Evolutionary conservation across 495 filamentous ascomycete genomes (phyloP).

Genomic region (Evansstolkia leycettana): DNA sequence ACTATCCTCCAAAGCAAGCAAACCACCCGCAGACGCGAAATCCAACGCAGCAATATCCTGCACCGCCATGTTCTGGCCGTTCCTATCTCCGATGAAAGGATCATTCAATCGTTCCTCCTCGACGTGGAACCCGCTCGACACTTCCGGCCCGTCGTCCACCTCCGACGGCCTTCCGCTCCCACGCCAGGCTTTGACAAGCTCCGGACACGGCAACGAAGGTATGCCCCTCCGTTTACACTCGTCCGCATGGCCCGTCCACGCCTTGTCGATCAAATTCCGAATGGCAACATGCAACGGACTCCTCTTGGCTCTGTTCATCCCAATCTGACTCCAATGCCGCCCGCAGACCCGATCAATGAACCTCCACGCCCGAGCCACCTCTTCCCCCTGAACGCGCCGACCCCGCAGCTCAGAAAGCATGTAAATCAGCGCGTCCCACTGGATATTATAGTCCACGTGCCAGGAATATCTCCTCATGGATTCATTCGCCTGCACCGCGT

Average conservation of each 20-base stretch:
- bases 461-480: constrained; percentile 19
- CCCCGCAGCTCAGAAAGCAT: constrained; percentile 29
- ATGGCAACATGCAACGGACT: constrained; percentile 22
- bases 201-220: constrained; percentile 14
- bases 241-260: constrained; percentile 20
- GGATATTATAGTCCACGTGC: constrained; percentile 27
- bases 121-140: background rate
- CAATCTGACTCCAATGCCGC: constrained; percentile 12
- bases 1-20: constrained; percentile 10
- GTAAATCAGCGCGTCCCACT: constrained; percentile 30
- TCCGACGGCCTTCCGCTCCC: too few species aligned
- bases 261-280: constrained; percentile 22
- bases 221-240: constrained; percentile 13
- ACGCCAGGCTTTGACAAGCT: too few species aligned
- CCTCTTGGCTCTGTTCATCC: constrained; percentile 6
- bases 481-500: constrained; percentile 12
- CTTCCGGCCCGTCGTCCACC: constrained; percentile 1
- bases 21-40: constrained; percentile 2
- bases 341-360: constrained; percentile 18
- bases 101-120: background rate
- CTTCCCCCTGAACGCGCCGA: constrained; percentile 12
- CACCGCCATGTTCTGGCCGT: constrained; percentile 3
- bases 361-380: constrained; percentile 21
- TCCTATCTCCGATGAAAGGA: background rate
- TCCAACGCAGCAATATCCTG: constrained; percentile 3